A percentile compares a stretch with the other conserved stretches of the same genome.
These are phyloP conservation scores for Spathaspora jeffriesii DNA, from an alignment of 1,139 yeast species.

Conservation along the genomic window DNA sequence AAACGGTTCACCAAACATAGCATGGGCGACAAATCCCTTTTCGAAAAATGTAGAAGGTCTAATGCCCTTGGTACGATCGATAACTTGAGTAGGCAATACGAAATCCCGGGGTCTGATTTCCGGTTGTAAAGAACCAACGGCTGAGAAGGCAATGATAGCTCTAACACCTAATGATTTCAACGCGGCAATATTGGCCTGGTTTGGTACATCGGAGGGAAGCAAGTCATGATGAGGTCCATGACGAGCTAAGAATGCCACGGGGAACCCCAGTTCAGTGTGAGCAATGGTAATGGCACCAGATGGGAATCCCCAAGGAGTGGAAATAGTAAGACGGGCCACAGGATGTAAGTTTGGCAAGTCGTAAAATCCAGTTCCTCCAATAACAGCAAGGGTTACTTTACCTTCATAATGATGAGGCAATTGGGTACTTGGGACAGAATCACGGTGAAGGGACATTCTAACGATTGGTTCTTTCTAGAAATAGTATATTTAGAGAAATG, in stretches of 20 bases:
- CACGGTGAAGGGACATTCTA: constrained; percentile 41
- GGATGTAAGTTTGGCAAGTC: constrained; percentile 81
- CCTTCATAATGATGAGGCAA: constrained; percentile 43
- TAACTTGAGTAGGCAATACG: constrained; percentile 91
- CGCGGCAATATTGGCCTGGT: constrained; percentile 95
- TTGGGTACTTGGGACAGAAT: constrained; percentile 20
- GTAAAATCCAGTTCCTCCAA: constrained; percentile 98
- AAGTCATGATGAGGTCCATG: constrained; percentile 91
- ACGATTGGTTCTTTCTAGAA: no score
- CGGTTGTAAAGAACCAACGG: constrained; percentile 92
- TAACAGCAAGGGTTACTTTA: constrained; percentile 74
- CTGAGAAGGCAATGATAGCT: constrained; percentile 89
- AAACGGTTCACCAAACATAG: constrained; percentile 96
- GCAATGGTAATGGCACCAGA: constrained; percentile 93
- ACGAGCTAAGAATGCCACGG: constrained; percentile 92
- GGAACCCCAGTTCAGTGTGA: constrained; percentile 70
- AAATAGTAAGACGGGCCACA: constrained; percentile 75
- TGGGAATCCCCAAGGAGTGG: constrained; percentile 98
- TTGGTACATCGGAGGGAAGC: constrained; percentile 91
- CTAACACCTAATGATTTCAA: constrained; percentile 84
- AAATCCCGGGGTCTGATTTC: constrained; percentile 93
- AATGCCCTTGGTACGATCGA: constrained; percentile 96
- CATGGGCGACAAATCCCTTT: constrained; percentile 94
- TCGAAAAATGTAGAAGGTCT: constrained; percentile 91
- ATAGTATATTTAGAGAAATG: background rate